Conservation (phyloP, 73 alveolate species). For the Paramecium primaurelia region DNA sequence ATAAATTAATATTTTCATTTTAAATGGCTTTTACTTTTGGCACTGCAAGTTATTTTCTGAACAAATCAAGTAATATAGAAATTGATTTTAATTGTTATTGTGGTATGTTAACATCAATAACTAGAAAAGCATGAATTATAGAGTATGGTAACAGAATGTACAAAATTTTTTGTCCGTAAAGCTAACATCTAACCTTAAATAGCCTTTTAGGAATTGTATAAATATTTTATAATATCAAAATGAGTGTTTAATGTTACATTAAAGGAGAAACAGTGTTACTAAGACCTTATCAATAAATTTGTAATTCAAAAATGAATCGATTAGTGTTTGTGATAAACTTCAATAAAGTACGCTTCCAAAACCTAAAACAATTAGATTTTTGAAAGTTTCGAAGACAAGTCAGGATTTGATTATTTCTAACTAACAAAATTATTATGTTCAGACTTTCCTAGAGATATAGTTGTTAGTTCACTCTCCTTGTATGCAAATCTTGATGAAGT, state of each 20-base stretch:
- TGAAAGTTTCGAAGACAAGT: slow-evolving; percentile 34
- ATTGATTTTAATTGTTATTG: not conserved
- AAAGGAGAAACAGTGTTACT: slow-evolving; percentile 39
- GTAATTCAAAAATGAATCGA: slow-evolving; percentile 41
- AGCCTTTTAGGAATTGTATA: slow-evolving; percentile 30
- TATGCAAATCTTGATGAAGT: not conserved
- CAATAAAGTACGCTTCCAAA: not conserved
- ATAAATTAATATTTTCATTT: not conserved
- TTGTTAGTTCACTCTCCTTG: not conserved
- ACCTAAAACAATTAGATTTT: not conserved
- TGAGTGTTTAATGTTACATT: slow-evolving; percentile 15
- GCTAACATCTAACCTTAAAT: not conserved
- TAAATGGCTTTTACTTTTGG: slow-evolving; percentile 16
- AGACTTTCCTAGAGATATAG: slow-evolving; percentile 5
- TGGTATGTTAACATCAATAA: not conserved
- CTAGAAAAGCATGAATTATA: slow-evolving; percentile 13
- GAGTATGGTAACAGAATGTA: slow-evolving; percentile 21
- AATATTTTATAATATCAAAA: not conserved
- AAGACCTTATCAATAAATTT: not conserved
- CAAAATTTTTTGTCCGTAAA: slow-evolving; percentile 35
- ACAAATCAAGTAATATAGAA: not conserved
- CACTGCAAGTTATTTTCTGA: not conserved
- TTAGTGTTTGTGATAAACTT: not conserved
- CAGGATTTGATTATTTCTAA: slow-evolving; percentile 42
- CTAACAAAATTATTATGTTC: not conserved